phyloP scores from a whole-genome alignment of 2,329 filamentous ascomycete genomes.

The Venturia nashicola region DNA sequence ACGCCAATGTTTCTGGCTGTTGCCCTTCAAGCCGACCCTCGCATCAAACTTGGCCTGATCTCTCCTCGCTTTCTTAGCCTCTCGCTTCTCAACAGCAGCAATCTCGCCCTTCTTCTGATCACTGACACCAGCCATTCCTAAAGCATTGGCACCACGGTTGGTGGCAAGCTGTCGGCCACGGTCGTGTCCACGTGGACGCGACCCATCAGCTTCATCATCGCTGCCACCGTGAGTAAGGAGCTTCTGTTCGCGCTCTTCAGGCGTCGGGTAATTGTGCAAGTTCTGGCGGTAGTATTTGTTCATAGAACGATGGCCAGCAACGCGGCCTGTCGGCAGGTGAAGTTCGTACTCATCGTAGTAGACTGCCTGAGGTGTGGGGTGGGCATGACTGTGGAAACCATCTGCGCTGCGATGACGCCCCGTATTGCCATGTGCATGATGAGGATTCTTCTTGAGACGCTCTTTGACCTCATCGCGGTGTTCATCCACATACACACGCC shows the following conservation, averaged over 20 bases:
- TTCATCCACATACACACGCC: slow-evolving; percentile 63
- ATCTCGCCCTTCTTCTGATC: slow-evolving; percentile 64
- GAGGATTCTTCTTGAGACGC: slow-evolving; percentile 62
- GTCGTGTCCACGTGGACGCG: slow-evolving; percentile 16
- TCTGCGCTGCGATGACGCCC: slow-evolving; percentile 62
- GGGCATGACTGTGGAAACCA: slow-evolving; percentile 72
- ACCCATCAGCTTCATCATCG: slow-evolving; percentile 27
- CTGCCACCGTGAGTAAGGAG: slow-evolving; percentile 32
- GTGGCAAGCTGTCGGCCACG: slow-evolving; percentile 26
- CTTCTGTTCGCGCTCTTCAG: slow-evolving; percentile 59
- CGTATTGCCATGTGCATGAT: slow-evolving; percentile 61
- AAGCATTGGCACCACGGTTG: slow-evolving; percentile 53
- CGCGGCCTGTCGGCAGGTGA: slow-evolving; percentile 79
- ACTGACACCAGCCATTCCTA: slow-evolving; percentile 65
- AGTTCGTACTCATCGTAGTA: slow-evolving; percentile 92
- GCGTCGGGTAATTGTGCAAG: slow-evolving; percentile 67
- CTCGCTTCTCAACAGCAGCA: slow-evolving; percentile 53
- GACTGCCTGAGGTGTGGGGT: slow-evolving; percentile 58
- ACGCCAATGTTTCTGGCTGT: slow-evolving; percentile 67
- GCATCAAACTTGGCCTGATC: slow-evolving; percentile 36
- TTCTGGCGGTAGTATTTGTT: slow-evolving; percentile 90
- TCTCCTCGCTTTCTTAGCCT: slow-evolving; percentile 51
- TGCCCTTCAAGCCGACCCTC: slow-evolving; percentile 58
- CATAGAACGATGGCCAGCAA: slow-evolving; percentile 79
- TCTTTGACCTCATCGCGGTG: slow-evolving; percentile 56